Conservation (phyloP, 148 eudicot species). For the Dianthus caryophyllus region DNA sequence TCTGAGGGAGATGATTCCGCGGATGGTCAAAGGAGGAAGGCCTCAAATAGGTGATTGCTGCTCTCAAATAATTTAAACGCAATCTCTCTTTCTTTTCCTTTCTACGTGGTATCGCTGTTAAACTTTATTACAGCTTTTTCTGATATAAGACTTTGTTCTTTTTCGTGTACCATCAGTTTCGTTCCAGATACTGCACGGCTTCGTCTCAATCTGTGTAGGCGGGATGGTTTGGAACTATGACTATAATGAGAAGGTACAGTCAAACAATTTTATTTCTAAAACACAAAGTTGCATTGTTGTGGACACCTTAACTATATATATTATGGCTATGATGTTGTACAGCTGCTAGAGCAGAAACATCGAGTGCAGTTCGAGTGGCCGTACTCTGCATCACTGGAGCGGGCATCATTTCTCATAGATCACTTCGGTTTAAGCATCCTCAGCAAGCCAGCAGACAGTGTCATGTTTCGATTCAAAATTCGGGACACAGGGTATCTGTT, state of each 20-base stretch:
- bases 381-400: not conserved
- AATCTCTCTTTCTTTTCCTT: too few species aligned
- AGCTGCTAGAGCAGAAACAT: conserved; percentile 12
- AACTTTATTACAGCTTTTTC: not conserved
- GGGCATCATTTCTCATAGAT: conserved; percentile 10
- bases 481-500: conserved; percentile 2
- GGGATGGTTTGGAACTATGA: not conserved
- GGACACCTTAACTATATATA: not conserved
- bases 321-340: not conserved
- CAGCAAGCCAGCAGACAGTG: not conserved
- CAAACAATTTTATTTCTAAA: not conserved
- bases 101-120: too few species aligned
- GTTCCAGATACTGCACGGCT: not conserved
- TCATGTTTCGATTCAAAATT: conserved; percentile 10
- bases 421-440: conserved; percentile 2
- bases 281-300: not conserved
- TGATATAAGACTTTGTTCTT: not conserved
- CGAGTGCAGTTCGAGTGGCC: conserved; percentile 13
- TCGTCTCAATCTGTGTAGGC: not conserved
- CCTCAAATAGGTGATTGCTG: conserved; percentile 5
- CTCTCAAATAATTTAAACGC: not conserved
- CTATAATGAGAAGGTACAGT: conserved; percentile 3
- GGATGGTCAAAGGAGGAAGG: not conserved
- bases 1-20: conserved; percentile 9
- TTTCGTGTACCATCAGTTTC: not conserved